phyloP scores from a whole-genome alignment of 768 basidiomycete species.

The Suillus subaureus region DNA sequence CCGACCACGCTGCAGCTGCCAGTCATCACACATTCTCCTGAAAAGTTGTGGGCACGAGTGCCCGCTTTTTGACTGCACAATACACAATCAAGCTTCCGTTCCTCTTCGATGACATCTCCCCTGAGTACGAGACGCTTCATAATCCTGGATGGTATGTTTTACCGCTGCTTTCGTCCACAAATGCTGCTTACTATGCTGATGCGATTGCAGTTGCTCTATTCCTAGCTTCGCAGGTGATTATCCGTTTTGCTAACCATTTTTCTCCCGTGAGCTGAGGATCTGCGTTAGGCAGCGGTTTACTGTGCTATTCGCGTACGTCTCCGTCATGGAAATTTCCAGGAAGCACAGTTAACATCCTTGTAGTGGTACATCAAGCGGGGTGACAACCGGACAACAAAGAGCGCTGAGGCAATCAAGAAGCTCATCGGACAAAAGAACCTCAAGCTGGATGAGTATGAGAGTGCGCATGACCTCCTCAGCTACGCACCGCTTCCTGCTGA shows the following conservation, averaged over 20 bases:
- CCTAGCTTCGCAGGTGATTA: constrained; percentile 6
- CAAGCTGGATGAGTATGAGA: constrained; percentile 89
- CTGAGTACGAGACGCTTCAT: constrained; percentile 4
- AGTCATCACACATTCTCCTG: neutral
- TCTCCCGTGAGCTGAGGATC: neutral
- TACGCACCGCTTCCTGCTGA: neutral
- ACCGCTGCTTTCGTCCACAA: neutral
- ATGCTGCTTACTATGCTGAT: too few species aligned
- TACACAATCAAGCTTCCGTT: neutral
- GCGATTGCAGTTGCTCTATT: constrained; percentile 4
- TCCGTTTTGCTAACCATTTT: neutral
- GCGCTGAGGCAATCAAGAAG: constrained; percentile 7
- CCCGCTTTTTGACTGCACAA: neutral
- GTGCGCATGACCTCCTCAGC: constrained; percentile 45
- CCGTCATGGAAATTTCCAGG: neutral
- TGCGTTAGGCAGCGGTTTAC: constrained; percentile 1
- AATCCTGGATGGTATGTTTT: constrained; percentile 2
- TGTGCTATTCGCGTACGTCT: constrained; percentile 3
- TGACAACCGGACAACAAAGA: neutral
- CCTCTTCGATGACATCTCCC: neutral
- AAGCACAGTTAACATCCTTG: neutral
- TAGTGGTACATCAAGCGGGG: constrained; percentile 5
- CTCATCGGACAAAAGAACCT: constrained; percentile 61
- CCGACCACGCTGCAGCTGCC: neutral
- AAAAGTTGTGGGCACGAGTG: neutral